Conservation (phyloP, 2,329 filamentous ascomycete genomes). For the Colletotrichum sp. region DNA sequence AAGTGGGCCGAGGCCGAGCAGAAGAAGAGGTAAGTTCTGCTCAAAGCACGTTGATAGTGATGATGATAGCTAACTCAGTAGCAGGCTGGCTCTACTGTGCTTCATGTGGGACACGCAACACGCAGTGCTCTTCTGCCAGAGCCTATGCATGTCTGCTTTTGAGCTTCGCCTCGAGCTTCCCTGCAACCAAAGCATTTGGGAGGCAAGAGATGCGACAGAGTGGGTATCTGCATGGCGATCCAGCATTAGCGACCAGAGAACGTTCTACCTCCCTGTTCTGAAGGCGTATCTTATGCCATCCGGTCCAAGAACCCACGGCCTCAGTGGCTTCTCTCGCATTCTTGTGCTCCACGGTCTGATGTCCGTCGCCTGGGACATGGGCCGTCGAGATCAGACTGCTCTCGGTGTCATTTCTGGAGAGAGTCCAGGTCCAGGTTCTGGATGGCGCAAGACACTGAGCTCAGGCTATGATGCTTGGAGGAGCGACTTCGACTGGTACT, state of each 20-base stretch:
- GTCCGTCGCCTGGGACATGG: slow-evolving; percentile 67
- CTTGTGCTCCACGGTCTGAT: slow-evolving; percentile 66
- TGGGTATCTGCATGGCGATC: slow-evolving; percentile 48
- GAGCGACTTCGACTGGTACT: slow-evolving; percentile 59
- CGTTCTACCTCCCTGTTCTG: slow-evolving; percentile 54
- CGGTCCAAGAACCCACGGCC: slow-evolving; percentile 34
- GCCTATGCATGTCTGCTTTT: slow-evolving; percentile 69
- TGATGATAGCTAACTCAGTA: not conserved
- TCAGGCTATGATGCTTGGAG: slow-evolving; percentile 64
- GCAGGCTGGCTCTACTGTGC: slow-evolving; percentile 59
- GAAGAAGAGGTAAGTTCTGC: slow-evolving; percentile 52
- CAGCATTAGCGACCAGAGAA: slow-evolving; percentile 27
- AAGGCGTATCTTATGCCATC: slow-evolving; percentile 61
- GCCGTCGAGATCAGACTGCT: slow-evolving; percentile 64
- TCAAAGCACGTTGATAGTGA: fast-evolving
- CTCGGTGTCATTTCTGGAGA: slow-evolving; percentile 45
- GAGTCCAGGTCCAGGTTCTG: slow-evolving; percentile 29
- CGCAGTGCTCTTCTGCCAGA: slow-evolving; percentile 69
- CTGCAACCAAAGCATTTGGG: slow-evolving; percentile 60
- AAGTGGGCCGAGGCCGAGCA: slow-evolving; percentile 61
- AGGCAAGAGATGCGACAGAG: slow-evolving; percentile 55
- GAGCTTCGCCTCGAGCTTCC: slow-evolving; percentile 63
- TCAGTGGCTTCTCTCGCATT: slow-evolving; percentile 58
- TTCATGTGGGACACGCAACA: slow-evolving; percentile 73
- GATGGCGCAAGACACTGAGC: slow-evolving; percentile 56